Evolutionary conservation across 2,329 filamentous ascomycete genomes (phyloP).

Genomic region (Talaromyces atroroseus): DNA sequence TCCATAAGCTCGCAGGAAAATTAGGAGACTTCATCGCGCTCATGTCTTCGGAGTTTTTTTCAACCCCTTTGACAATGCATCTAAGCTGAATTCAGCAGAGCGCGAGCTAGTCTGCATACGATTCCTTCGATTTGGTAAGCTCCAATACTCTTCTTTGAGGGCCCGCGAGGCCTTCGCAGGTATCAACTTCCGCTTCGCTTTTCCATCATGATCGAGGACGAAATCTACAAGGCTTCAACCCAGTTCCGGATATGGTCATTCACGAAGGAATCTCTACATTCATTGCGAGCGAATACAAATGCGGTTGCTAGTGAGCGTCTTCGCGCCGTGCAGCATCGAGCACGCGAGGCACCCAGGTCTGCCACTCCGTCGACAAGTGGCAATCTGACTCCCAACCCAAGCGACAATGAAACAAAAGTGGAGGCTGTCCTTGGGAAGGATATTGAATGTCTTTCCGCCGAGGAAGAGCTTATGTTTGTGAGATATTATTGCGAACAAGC

Average conservation of each 20-base stretch:
- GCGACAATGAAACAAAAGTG: constrained; percentile 29
- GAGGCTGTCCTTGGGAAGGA: constrained; percentile 33
- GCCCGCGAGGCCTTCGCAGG: not conserved
- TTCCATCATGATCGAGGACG: constrained; percentile 72
- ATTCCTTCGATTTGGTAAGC: not conserved
- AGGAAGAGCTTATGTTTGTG: constrained; percentile 77
- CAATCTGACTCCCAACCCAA: constrained; percentile 29
- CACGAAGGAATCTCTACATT: constrained; percentile 63
- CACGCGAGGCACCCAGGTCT: constrained; percentile 31
- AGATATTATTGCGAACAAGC: constrained; percentile 67
- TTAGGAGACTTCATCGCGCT: not conserved
- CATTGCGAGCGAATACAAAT: constrained; percentile 74
- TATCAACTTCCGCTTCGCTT: not conserved
- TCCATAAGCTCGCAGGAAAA: not conserved
- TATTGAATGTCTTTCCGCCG: constrained; percentile 73
- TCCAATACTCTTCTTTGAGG: not conserved
- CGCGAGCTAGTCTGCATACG: not conserved
- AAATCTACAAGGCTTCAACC: constrained; percentile 80
- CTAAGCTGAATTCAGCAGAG: not conserved
- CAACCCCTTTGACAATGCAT: not conserved
- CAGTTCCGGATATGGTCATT: constrained; percentile 94
- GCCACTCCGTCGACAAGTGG: constrained; percentile 27
- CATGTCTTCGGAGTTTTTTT: not conserved
- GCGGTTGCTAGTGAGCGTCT: constrained; percentile 66
- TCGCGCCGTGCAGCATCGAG: constrained; percentile 51